A percentile compares a stretch with the other conserved stretches of the same genome.
Evolutionary conservation across 306 rosid genomes (phyloP).

Genomic region (Vigna reflexopilosa): DNA sequence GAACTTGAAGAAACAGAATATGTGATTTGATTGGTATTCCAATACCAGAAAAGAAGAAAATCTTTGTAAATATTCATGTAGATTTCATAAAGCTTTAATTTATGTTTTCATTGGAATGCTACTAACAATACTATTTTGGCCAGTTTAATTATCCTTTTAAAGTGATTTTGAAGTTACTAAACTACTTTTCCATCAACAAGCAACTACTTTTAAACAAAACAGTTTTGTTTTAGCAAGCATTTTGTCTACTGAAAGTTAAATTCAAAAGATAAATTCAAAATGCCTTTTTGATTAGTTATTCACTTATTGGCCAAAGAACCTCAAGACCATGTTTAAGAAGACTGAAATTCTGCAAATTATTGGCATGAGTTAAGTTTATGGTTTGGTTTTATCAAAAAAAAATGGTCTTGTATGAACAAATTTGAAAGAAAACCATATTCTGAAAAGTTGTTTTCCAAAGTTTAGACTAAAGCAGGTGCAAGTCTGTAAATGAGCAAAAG

Average conservation of each 20-base stretch:
- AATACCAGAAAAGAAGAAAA: constrained; percentile 19
- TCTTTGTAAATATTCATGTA: not conserved
- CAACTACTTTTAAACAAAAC: not conserved
- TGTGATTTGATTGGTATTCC: constrained; percentile 5
- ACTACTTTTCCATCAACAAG: not conserved
- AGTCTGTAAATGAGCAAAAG: constrained; percentile 6
- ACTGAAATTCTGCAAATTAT: no score
- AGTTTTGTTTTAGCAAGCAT: no score
- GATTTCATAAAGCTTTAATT: constrained; percentile 4
- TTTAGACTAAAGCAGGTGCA: not conserved
- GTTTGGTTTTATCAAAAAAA: not conserved
- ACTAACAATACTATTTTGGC: not conserved
- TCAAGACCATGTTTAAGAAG: no score
- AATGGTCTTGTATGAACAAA: not conserved
- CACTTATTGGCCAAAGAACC: no score
- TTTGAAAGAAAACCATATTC: not conserved
- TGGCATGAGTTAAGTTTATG: not conserved
- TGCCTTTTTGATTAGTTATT: no score
- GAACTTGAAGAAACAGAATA: not conserved
- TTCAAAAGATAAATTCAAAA: no score
- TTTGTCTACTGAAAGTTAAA: no score
- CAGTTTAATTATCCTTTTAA: constrained; percentile 3
- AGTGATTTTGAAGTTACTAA: no score
- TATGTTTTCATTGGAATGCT: not conserved
- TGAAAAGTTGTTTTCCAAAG: not conserved